These are phyloP conservation scores for Coriaria nepalensis DNA, from an alignment of 306 rosid genomes.

Conservation along the genomic window DNA sequence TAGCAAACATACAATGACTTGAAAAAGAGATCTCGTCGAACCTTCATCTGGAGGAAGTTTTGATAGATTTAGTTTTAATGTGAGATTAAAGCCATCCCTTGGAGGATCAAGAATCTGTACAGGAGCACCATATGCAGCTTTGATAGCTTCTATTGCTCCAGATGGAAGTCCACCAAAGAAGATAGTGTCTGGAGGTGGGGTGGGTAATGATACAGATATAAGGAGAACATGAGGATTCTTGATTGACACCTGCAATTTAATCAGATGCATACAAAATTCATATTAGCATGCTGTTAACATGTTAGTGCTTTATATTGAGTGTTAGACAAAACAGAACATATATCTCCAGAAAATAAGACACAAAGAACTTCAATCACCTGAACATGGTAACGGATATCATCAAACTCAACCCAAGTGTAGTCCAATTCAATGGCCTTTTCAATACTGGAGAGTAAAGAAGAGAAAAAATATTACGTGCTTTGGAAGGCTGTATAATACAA, in stretches of 20 bases:
- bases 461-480: not conserved
- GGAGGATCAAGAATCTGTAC: constrained; percentile 96
- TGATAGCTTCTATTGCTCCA: constrained; percentile 94
- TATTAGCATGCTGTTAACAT: too few species aligned
- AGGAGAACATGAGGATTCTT: constrained; percentile 59
- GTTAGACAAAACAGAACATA: too few species aligned
- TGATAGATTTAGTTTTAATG: constrained; percentile 63
- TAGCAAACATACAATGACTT: constrained; percentile 29
- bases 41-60: constrained; percentile 87
- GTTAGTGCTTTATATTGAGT: too few species aligned
- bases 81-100: constrained; percentile 92
- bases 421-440: constrained; percentile 79
- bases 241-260: constrained; percentile 54
- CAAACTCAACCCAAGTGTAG: constrained; percentile 92
- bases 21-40: constrained; percentile 37
- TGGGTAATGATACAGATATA: constrained; percentile 69
- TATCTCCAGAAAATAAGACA: too few species aligned
- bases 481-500: not conserved
- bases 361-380: constrained; percentile 34
- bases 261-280: constrained; percentile 9
- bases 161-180: constrained; percentile 63
- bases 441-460: constrained; percentile 38
- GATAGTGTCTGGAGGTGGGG: constrained; percentile 77
- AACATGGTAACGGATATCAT: constrained; percentile 80
- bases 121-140: constrained; percentile 54